A percentile compares a stretch with the other conserved stretches of the same genome.
These are phyloP conservation scores for Pisolithus thermaeus DNA, from an alignment of 1,284 basidiomycete genomes.

Conservation along the genomic window DNA sequence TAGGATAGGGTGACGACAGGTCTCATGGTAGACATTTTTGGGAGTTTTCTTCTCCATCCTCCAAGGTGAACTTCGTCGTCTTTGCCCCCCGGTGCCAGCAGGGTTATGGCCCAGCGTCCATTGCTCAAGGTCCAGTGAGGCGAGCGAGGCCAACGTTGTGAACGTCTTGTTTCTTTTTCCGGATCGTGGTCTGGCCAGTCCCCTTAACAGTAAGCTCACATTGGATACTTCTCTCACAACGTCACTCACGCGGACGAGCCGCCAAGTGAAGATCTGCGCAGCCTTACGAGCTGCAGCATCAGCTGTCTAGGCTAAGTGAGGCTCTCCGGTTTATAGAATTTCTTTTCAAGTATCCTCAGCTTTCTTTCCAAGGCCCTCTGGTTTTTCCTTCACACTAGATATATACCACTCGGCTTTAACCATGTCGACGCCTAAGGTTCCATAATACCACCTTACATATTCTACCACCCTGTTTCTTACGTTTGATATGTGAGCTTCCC, in stretches of 20 bases:
- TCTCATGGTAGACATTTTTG: conserved; percentile 18
- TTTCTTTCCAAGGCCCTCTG: no score
- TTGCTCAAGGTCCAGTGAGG: neutral
- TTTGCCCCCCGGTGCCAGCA: conserved; percentile 7
- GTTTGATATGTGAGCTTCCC: no score
- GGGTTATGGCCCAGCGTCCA: neutral
- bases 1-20: neutral
- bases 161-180: neutral
- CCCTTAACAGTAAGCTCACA: conserved; percentile 15
- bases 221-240: neutral
- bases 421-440: no score
- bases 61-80: conserved; percentile 16
- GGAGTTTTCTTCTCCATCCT: conserved; percentile 16
- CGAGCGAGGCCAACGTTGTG: neutral
- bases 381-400: no score
- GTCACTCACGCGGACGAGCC: neutral
- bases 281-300: conserved; percentile 16
- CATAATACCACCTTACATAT: no score
- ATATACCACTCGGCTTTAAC: no score
- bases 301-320: neutral
- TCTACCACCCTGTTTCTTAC: no score
- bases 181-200: conserved; percentile 6
- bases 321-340: neutral
- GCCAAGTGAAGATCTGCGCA: conserved; percentile 16
- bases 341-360: no score